These are phyloP conservation scores for Xylaria sp. DNA, from an alignment of 2,329 filamentous ascomycete genomes.

Conservation along the genomic window DNA sequence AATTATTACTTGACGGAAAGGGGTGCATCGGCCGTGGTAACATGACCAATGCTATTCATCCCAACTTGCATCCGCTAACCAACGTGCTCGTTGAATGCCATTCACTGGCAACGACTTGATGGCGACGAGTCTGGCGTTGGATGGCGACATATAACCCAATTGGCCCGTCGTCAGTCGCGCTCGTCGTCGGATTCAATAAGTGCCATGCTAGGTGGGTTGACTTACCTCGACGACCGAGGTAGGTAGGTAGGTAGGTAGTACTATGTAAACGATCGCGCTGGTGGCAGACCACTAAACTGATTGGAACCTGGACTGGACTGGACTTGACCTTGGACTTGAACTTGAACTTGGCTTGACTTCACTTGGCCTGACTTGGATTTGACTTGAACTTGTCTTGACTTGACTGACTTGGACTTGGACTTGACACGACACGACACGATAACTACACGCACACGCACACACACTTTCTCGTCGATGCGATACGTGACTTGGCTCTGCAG, in stretches of 20 bases:
- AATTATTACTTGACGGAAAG: constrained; percentile 10
- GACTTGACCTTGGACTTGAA: not conserved
- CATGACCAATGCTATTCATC: constrained; percentile 2
- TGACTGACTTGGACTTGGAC: not conserved
- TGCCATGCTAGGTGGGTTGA: constrained; percentile 2
- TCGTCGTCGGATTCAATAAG: not conserved
- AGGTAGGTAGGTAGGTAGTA: not conserved
- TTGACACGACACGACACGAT: constrained; percentile 16
- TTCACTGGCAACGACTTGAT: not conserved
- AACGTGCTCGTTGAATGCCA: constrained; percentile 3
- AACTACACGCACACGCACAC: constrained; percentile 11
- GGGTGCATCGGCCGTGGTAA: constrained; percentile 14
- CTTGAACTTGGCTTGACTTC: not conserved
- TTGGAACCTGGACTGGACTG: not conserved
- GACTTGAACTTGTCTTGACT: not conserved
- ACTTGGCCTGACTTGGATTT: not conserved
- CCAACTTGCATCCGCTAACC: constrained; percentile 1
- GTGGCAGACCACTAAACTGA: constrained; percentile 12
- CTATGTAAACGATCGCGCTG: constrained; percentile 2
- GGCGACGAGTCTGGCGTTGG: constrained; percentile 5
- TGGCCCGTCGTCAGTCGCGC: constrained; percentile 10
- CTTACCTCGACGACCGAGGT: constrained; percentile 1
- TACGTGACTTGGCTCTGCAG: constrained; percentile 15
- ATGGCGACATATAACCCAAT: constrained; percentile 10
- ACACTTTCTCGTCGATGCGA: constrained; percentile 5